phyloP scores from a whole-genome alignment of 495 filamentous ascomycete genomes.

The Lasiosphaeria hispida region DNA sequence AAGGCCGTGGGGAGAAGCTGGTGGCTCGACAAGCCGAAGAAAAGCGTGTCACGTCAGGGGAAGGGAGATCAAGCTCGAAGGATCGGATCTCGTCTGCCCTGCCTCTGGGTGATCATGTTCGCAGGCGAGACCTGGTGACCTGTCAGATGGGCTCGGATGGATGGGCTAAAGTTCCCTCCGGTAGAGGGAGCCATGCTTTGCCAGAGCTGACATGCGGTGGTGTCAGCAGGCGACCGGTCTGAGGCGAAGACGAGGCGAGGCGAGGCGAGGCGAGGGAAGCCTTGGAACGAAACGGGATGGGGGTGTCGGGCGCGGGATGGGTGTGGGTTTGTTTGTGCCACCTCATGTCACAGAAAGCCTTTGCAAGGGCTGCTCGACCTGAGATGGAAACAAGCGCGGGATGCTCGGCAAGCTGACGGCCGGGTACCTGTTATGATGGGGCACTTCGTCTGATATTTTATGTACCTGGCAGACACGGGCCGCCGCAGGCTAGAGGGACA shows the following conservation, averaged over 20 bases:
- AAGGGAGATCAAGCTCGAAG: constrained; percentile 1
- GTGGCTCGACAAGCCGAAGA: no score
- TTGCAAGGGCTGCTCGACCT: no score
- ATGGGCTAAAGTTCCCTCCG: not conserved
- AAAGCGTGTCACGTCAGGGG: not conserved
- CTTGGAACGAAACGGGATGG: not conserved
- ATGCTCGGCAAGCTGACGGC: no score
- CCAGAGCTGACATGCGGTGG: not conserved
- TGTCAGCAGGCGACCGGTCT: not conserved
- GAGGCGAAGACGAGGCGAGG: constrained; percentile 2
- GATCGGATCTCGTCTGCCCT: not conserved
- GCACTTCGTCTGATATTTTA: no score
- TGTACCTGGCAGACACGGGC: no score
- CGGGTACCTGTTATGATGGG: no score
- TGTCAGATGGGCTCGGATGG: no score
- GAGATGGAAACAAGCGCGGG: no score
- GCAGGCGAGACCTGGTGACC: not conserved
- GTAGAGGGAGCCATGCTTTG: not conserved
- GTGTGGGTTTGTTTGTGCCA: not conserved
- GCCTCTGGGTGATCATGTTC: not conserved
- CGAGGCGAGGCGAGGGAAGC: not conserved
- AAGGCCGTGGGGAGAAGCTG: no score
- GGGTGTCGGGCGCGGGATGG: not conserved
- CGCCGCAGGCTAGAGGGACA: no score
- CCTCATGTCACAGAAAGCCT: no score